Percentiles rank a stretch among this genome's conserved stretches.
These are phyloP conservation scores for Micractinium sp. DNA, from an alignment of 139 green algal genomes.

Conservation along the genomic window DNA sequence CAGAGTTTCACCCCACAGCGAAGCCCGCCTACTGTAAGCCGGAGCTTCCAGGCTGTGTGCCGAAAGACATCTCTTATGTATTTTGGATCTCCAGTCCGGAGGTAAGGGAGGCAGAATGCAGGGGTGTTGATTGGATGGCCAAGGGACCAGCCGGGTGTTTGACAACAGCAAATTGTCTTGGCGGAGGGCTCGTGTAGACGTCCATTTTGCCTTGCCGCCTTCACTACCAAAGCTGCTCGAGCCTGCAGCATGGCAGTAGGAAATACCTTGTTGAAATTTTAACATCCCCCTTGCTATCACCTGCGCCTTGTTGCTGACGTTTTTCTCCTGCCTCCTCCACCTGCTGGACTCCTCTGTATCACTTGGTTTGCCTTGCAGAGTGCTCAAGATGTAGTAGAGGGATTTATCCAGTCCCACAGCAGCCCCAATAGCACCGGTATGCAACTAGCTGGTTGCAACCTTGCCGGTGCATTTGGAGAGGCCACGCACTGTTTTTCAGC, in stretches of 20 bases:
- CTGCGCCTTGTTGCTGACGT: too few species aligned
- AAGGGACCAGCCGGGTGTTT: too few species aligned
- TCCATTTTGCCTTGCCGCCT: too few species aligned
- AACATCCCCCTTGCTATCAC: background rate
- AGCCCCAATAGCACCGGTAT: background rate
- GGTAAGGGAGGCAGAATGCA: background rate
- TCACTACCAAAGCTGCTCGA: too few species aligned
- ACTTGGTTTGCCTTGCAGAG: background rate
- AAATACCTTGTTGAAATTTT: too few species aligned
- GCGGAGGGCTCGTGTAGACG: too few species aligned
- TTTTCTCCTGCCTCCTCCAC: background rate
- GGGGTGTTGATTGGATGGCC: too few species aligned
- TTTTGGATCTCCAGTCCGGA: background rate
- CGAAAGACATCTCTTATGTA: background rate
- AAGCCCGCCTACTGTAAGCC: constrained; percentile 1
- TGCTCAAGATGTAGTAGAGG: background rate
- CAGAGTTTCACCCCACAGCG: background rate
- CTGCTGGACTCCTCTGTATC: too few species aligned
- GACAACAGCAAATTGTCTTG: too few species aligned
- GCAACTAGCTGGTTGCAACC: background rate
- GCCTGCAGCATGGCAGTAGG: too few species aligned
- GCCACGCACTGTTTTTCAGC: background rate
- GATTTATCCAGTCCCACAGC: background rate
- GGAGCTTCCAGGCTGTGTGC: background rate
- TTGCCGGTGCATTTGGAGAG: background rate